These are phyloP conservation scores for Tilletiaria anomala DNA, from an alignment of 1,284 basidiomycete species.

Conservation along the genomic window DNA sequence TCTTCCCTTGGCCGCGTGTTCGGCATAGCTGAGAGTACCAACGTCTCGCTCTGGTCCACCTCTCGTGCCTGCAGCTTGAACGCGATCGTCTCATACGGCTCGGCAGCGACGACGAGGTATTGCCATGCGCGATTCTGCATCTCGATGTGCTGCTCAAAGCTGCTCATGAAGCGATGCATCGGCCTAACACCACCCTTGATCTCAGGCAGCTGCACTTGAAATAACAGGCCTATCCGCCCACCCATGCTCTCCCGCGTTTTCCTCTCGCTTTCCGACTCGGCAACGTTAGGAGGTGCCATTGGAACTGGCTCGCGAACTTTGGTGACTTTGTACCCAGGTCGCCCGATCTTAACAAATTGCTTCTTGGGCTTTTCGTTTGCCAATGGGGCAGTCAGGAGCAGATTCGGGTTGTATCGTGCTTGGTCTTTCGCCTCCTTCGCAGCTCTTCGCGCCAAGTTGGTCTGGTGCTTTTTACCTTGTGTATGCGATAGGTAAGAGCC, in stretches of 20 bases:
- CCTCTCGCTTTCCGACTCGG: not conserved
- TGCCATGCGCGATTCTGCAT: conserved; percentile 89
- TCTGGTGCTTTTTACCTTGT: conserved; percentile 98
- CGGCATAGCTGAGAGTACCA: not conserved
- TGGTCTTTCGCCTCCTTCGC: conserved; percentile 81
- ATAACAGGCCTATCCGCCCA: conserved; percentile 67
- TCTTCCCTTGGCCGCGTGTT: conserved; percentile 3
- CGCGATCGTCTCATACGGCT: conserved; percentile 96
- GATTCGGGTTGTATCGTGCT: conserved; percentile 12
- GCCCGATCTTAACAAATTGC: conserved; percentile 82
- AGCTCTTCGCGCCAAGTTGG: conserved; percentile 87
- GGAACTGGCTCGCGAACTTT: conserved; percentile 58
- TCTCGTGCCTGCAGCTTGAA: conserved; percentile 86
- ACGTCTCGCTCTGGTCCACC: conserved; percentile 51
- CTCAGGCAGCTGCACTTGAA: conserved; percentile 89
- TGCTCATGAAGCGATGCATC: conserved; percentile 85
- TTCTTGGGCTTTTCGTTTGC: conserved; percentile 20
- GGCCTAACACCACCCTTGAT: conserved; percentile 66
- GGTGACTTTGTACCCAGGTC: conserved; percentile 83
- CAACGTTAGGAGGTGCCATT: not conserved
- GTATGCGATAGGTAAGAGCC: conserved; percentile 98
- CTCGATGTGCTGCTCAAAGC: conserved; percentile 87
- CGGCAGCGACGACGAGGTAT: conserved; percentile 92
- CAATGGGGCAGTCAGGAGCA: conserved; percentile 6
- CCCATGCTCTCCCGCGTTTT: conserved; percentile 4